Conservation (phyloP, 2,329 filamentous ascomycete species). For the Cladophialophora chaetospira region DNA sequence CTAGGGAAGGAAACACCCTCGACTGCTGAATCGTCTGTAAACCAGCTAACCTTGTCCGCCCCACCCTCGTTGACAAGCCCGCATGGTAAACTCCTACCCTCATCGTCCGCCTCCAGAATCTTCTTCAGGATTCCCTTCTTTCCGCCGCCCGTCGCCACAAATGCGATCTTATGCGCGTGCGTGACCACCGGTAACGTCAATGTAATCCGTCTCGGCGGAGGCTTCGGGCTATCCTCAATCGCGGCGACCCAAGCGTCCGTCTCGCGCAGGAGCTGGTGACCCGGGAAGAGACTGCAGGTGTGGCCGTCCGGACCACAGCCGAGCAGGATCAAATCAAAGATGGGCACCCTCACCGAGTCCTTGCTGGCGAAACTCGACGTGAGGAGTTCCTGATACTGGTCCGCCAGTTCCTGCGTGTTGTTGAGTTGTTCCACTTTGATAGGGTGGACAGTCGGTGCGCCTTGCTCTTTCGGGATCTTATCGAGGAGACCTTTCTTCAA, state of each 20-base stretch:
- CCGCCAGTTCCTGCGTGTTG: slow-evolving; percentile 88
- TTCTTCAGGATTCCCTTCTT: slow-evolving; percentile 92
- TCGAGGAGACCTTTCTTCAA: slow-evolving; percentile 85
- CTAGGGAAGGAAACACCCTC: slow-evolving; percentile 82
- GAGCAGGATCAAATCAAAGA: slow-evolving; percentile 91
- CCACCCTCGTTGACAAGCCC: slow-evolving; percentile 81
- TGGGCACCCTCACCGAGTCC: slow-evolving; percentile 90
- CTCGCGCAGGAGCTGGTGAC: slow-evolving; percentile 83
- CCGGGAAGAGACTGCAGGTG: slow-evolving; percentile 94
- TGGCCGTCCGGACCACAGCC: slow-evolving; percentile 96
- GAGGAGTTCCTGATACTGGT: slow-evolving; percentile 87
- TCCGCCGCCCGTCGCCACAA: slow-evolving; percentile 82
- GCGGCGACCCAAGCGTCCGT: slow-evolving; percentile 87
- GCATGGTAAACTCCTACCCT: slow-evolving; percentile 74
- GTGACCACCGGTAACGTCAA: slow-evolving; percentile 88
- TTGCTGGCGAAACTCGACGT: slow-evolving; percentile 84
- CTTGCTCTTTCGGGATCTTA: slow-evolving; percentile 72
- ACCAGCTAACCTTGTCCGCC: slow-evolving; percentile 91
- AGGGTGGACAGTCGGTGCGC: slow-evolving; percentile 72
- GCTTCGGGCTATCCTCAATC: slow-evolving; percentile 93
- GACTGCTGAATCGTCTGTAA: slow-evolving; percentile 82
- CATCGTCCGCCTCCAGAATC: slow-evolving; percentile 76
- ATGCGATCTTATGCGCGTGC: slow-evolving; percentile 82
- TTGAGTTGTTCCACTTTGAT: slow-evolving; percentile 69
- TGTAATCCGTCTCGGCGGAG: slow-evolving; percentile 85